Conservation (phyloP, 1,284 basidiomycete species). For the Heterobasidion parviporum region DNA sequence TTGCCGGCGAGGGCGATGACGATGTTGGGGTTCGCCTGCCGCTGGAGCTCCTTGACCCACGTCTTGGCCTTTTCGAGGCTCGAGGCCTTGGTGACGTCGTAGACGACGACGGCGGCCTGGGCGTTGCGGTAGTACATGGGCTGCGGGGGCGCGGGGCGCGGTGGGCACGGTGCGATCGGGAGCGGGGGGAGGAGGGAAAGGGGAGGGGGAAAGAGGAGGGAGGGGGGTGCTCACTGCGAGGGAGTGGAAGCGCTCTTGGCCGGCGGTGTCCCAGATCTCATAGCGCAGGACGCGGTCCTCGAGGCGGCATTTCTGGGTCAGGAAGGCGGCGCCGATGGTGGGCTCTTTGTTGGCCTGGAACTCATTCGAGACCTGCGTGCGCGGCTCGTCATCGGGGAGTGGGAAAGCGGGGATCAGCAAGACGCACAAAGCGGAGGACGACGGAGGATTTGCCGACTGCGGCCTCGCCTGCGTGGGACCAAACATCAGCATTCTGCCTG, state of each 20-base stretch:
- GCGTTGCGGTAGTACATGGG: slow-evolving; percentile 99
- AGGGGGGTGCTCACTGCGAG: slow-evolving; percentile 56
- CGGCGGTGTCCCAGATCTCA: slow-evolving; percentile 95
- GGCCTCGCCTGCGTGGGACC: slow-evolving; percentile 69
- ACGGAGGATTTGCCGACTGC: slow-evolving; percentile 99
- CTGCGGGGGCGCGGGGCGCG: slow-evolving; percentile 24
- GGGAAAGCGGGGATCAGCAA: neutral
- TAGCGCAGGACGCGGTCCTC: slow-evolving; percentile 91
- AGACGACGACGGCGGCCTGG: slow-evolving; percentile 96
- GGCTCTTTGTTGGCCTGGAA: slow-evolving; percentile 97
- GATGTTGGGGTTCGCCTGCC: slow-evolving; percentile 98
- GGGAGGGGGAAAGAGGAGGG: slow-evolving; percentile 2
- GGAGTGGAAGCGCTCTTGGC: slow-evolving; percentile 92
- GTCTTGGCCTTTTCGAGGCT: slow-evolving; percentile 99
- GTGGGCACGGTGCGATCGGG: slow-evolving; percentile 2
- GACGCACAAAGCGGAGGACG: slow-evolving; percentile 90
- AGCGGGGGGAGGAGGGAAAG: neutral
- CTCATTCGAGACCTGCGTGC: slow-evolving; percentile 75
- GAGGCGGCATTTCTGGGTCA: slow-evolving; percentile 86
- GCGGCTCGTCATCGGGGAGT: slow-evolving; percentile 1
- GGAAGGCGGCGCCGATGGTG: slow-evolving; percentile 94
- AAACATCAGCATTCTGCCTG: slow-evolving; percentile 8
- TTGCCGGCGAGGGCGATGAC: slow-evolving; percentile 96
- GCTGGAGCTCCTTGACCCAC: slow-evolving; percentile 99
- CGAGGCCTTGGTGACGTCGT: slow-evolving; percentile 90